Percentiles rank a stretch among this genome's conserved stretches.
Evolutionary conservation across 176 grass and related monocot genomes (phyloP).

Genomic region (Carex myosuroides): DNA sequence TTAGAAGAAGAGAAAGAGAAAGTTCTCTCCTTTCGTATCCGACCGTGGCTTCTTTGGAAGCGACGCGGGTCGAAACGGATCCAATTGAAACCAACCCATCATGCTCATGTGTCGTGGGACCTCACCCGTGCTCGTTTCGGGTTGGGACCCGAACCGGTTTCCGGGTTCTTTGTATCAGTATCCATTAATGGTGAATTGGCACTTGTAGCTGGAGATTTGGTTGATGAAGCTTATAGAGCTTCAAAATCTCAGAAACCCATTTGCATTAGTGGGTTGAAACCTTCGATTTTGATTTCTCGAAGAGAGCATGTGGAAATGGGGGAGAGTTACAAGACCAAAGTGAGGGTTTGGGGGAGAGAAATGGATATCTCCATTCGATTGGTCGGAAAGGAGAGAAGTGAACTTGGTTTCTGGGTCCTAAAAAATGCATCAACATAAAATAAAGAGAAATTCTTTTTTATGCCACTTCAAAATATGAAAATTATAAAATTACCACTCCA

Average conservation of each 20-base stretch:
- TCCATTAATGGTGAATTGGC: slow-evolving; percentile 59
- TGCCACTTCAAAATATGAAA: too few relatives aligned
- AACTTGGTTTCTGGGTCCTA: slow-evolving; percentile 47
- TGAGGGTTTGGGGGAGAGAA: slow-evolving; percentile 46
- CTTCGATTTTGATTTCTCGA: slow-evolving; percentile 33
- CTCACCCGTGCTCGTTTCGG: slow-evolving; percentile 45
- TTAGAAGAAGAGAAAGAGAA: slow-evolving; percentile 44
- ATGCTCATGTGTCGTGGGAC: slow-evolving; percentile 54
- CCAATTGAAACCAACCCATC: slow-evolving; percentile 26
- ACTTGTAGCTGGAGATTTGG: slow-evolving; percentile 58
- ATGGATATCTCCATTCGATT: slow-evolving; percentile 74
- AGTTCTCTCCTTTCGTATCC: slow-evolving; percentile 41
- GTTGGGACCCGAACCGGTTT: slow-evolving; percentile 42
- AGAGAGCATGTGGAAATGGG: slow-evolving; percentile 53
- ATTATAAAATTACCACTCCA: too few relatives aligned
- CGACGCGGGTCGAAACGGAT: slow-evolving; percentile 44
- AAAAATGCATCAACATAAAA: too few relatives aligned
- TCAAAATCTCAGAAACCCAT: slow-evolving; percentile 24
- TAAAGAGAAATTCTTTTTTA: too few relatives aligned
- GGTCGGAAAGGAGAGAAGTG: slow-evolving; percentile 30
- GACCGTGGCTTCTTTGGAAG: slow-evolving; percentile 62
- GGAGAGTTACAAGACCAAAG: slow-evolving; percentile 39
- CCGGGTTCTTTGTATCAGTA: slow-evolving; percentile 56
- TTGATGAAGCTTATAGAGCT: slow-evolving; percentile 42
- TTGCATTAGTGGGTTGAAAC: background rate